A percentile compares a stretch with the other conserved stretches of the same genome.
Evolutionary conservation across 768 basidiomycete genomes (phyloP).

Genomic region (Rhodocollybia butyracea): DNA sequence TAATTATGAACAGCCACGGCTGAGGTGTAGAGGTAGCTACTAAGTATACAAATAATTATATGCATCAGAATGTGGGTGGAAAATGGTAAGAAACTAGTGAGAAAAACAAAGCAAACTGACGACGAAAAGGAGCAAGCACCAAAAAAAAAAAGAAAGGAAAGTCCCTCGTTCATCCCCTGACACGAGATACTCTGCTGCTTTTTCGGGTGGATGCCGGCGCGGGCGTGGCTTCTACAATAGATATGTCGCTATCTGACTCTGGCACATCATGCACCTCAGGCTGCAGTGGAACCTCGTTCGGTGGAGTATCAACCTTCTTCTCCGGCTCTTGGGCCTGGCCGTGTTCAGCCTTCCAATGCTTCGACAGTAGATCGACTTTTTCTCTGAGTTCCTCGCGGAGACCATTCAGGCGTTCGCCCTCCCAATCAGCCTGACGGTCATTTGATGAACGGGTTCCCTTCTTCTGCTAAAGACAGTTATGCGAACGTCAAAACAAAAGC

Average conservation of each 20-base stretch:
- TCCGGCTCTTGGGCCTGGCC: slow-evolving; percentile 37
- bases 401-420: slow-evolving; percentile 39
- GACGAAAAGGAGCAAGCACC: not conserved
- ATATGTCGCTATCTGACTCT: slow-evolving; percentile 30
- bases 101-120: not conserved
- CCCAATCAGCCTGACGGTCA: slow-evolving; percentile 50
- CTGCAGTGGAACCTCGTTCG: slow-evolving; percentile 9
- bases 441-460: slow-evolving; percentile 28
- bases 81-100: no score
- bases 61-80: not conserved
- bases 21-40: no score
- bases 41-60: not conserved
- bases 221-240: slow-evolving; percentile 9
- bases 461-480: slow-evolving; percentile 12
- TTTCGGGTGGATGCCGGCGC: not conserved
- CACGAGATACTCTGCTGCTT: not conserved
- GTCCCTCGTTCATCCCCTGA: not conserved
- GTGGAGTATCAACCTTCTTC: slow-evolving; percentile 25
- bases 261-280: not conserved
- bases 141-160: not conserved
- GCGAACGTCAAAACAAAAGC: not conserved
- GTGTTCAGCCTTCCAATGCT: slow-evolving; percentile 48
- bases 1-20: no score
- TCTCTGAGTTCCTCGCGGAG: slow-evolving; percentile 44
- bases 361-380: slow-evolving; percentile 47